Percentiles rank a stretch among this genome's conserved stretches.
These are phyloP conservation scores for Usnea hakonensis DNA, from an alignment of 495 filamentous ascomycete genomes.

Conservation along the genomic window DNA sequence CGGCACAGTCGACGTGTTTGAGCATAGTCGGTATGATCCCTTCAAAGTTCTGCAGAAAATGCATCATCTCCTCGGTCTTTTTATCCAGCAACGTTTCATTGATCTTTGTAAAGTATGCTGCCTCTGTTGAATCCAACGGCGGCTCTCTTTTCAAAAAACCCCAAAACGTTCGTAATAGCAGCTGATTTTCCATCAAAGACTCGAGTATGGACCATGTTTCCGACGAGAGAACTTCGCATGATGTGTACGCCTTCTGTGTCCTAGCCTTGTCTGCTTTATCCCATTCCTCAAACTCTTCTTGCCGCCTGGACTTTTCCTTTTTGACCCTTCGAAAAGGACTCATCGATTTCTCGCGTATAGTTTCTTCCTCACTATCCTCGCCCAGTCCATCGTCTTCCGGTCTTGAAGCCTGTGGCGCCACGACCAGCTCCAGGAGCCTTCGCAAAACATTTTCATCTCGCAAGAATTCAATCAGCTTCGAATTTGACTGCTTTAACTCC, in stretches of 20 bases:
- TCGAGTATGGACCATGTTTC: slow-evolving; percentile 96
- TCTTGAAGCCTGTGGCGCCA: slow-evolving; percentile 61
- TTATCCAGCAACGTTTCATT: slow-evolving; percentile 94
- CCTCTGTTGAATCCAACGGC: slow-evolving; percentile 84
- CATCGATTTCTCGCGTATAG: slow-evolving; percentile 22
- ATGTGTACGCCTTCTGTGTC: slow-evolving; percentile 82
- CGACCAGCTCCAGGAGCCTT: slow-evolving; percentile 83
- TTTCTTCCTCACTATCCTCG: slow-evolving; percentile 44
- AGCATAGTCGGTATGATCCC: slow-evolving; percentile 76
- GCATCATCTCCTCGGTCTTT: slow-evolving; percentile 94
- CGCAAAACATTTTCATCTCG: slow-evolving; percentile 81
- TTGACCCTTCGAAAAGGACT: slow-evolving; percentile 25
- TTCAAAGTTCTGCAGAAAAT: slow-evolving; percentile 73
- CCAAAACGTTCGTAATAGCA: slow-evolving; percentile 79
- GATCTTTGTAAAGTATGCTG: slow-evolving; percentile 97
- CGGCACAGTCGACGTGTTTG: slow-evolving; percentile 92
- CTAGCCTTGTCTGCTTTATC: slow-evolving; percentile 79
- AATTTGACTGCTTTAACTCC: slow-evolving; percentile 96
- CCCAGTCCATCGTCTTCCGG: slow-evolving; percentile 57
- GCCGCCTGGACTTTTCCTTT: slow-evolving; percentile 39
- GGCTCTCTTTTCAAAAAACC: slow-evolving; percentile 69
- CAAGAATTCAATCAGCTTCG: slow-evolving; percentile 93
- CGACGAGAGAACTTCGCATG: slow-evolving; percentile 88
- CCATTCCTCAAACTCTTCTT: slow-evolving; percentile 48
- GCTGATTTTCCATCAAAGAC: slow-evolving; percentile 76